These are phyloP conservation scores for Citrus unshiu DNA, from an alignment of 345 rosid species.

Conservation along the genomic window DNA sequence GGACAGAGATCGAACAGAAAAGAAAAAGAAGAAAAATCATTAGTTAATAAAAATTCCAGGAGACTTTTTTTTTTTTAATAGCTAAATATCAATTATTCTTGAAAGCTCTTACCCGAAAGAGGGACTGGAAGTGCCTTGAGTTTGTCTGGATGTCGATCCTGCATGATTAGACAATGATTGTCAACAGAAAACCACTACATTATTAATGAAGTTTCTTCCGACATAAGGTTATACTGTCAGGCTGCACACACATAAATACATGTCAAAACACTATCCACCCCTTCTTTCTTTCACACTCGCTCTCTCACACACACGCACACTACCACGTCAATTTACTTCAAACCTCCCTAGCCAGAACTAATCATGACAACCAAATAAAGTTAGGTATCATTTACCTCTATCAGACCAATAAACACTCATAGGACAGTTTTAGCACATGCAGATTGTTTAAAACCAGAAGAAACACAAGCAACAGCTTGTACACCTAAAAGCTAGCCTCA, in stretches of 20 bases:
- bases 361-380: neutral
- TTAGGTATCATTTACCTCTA: neutral
- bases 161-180: slow-evolving; percentile 16
- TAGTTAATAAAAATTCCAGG: neutral
- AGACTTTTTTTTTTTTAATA: neutral
- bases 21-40: neutral
- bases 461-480: neutral
- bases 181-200: neutral
- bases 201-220: neutral
- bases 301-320: no score
- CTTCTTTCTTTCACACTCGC: neutral
- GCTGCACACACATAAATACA: neutral
- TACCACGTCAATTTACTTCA: neutral
- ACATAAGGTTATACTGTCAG: neutral
- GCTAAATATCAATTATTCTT: neutral
- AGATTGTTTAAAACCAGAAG: neutral
- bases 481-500: neutral
- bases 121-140: slow-evolving; percentile 70
- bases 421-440: neutral
- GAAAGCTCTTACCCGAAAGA: slow-evolving; percentile 55
- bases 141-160: slow-evolving; percentile 98
- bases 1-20: neutral
- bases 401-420: neutral
- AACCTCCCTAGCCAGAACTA: neutral
- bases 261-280: neutral